Conservation (phyloP, 164 flowering plant genomes). For the Nelumbo lutea region DNA sequence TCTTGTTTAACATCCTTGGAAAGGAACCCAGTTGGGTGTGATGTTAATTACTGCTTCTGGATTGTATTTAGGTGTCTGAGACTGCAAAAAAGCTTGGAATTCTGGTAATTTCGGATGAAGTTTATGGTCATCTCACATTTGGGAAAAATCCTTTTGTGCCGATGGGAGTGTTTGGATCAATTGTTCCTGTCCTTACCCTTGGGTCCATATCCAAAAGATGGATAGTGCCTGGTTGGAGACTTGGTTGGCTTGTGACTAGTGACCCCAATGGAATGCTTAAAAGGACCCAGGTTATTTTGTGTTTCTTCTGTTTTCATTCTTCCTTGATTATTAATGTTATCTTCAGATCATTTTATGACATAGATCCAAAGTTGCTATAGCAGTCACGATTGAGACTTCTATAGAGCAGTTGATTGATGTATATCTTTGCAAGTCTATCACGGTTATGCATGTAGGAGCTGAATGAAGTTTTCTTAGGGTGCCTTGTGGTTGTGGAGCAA, state of each 20-base stretch:
- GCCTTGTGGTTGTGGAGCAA: too few relatives aligned
- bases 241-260: constrained; percentile 79
- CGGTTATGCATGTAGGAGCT: too few relatives aligned
- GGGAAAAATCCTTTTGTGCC: constrained; percentile 78
- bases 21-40: background rate
- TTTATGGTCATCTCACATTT: constrained; percentile 83
- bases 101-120: constrained; percentile 88
- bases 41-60: background rate
- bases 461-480: too few relatives aligned
- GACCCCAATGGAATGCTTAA: constrained; percentile 66
- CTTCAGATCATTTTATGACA: too few relatives aligned
- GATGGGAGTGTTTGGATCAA: constrained; percentile 83
- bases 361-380: too few relatives aligned
- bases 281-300: constrained; percentile 52
- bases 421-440: too few relatives aligned
- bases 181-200: constrained; percentile 77
- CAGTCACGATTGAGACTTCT: too few relatives aligned
- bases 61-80: constrained; percentile 63
- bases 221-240: constrained; percentile 97
- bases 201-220: constrained; percentile 95
- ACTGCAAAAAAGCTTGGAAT: constrained; percentile 61
- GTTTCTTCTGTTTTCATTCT: background rate
- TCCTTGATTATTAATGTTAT: background rate
- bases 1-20: background rate
- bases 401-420: too few relatives aligned